These are phyloP conservation scores for Scutellaria barbata DNA, from an alignment of 257 asterid genomes.

Conservation along the genomic window DNA sequence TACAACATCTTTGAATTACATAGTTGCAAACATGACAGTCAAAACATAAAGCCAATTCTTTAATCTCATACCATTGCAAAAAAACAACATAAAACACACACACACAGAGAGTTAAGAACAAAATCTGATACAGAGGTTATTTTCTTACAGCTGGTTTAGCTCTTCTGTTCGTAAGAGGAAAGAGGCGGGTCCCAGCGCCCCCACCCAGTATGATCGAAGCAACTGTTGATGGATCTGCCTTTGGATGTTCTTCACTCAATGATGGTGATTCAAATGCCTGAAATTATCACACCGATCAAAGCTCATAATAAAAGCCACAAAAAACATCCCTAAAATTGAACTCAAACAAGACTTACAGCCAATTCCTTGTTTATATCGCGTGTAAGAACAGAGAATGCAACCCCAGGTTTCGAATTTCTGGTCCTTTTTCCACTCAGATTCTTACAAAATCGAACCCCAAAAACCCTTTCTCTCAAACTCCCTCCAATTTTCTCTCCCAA, in stretches of 20 bases:
- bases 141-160: conserved; percentile 94
- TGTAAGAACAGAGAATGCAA: conserved; percentile 66
- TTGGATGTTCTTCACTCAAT: conserved; percentile 46
- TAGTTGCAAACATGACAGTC: conserved; percentile 12
- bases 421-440: conserved; percentile 36
- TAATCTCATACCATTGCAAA: not conserved
- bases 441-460: conserved; percentile 41
- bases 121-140: not conserved
- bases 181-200: conserved; percentile 97
- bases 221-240: conserved; percentile 75
- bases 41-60: not conserved
- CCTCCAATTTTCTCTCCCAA: conserved; percentile 55
- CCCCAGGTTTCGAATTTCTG: conserved; percentile 54
- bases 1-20: not conserved
- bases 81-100: not conserved
- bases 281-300: conserved; percentile 31
- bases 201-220: conserved; percentile 92
- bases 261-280: conserved; percentile 60
- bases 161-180: conserved; percentile 88
- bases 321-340: not conserved
- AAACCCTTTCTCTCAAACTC: conserved; percentile 38
- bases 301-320: not conserved
- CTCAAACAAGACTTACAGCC: conserved; percentile 43
- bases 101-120: not conserved
- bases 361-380: conserved; percentile 70